Percentiles rank a stretch among this genome's conserved stretches.
phyloP scores from a whole-genome alignment of 768 basidiomycete genomes.

The Kondoa malvinella region DNA sequence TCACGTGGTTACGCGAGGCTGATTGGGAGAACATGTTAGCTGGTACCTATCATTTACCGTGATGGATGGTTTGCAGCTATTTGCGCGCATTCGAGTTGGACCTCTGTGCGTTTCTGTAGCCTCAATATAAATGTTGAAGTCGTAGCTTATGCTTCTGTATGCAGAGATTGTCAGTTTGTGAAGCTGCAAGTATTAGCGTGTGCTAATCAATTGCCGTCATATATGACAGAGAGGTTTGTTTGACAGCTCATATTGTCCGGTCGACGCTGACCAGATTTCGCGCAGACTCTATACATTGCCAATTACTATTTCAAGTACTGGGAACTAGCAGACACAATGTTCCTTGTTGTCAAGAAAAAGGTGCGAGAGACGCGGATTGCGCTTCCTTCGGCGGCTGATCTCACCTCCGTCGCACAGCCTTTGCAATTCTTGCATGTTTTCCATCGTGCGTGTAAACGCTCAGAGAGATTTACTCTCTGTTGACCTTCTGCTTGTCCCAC shows the following conservation, averaged over 20 bases:
- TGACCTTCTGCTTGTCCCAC: neutral
- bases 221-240: slow-evolving; percentile 5
- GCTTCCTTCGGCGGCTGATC: neutral
- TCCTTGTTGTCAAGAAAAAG: slow-evolving; percentile 96
- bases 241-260: slow-evolving; percentile 13
- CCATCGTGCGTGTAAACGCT: slow-evolving; percentile 40
- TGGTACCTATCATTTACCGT: slow-evolving; percentile 53
- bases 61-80: slow-evolving; percentile 58
- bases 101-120: slow-evolving; percentile 34
- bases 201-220: too few relatives aligned
- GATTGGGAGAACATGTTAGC: slow-evolving; percentile 17
- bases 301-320: slow-evolving; percentile 99
- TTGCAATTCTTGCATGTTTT: slow-evolving; percentile 77
- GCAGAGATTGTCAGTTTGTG: neutral
- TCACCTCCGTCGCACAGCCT: slow-evolving; percentile 6
- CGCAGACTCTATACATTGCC: slow-evolving; percentile 84
- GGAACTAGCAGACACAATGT: slow-evolving; percentile 89
- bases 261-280: neutral
- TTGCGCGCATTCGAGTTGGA: slow-evolving; percentile 65
- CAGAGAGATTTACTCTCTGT: neutral
- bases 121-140: neutral
- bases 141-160: neutral
- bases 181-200: too few relatives aligned
- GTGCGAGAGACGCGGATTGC: slow-evolving; percentile 32
- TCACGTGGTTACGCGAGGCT: neutral